These are phyloP conservation scores for Lipomyces starkeyi DNA, from an alignment of 805 yeast species.

Conservation along the genomic window DNA sequence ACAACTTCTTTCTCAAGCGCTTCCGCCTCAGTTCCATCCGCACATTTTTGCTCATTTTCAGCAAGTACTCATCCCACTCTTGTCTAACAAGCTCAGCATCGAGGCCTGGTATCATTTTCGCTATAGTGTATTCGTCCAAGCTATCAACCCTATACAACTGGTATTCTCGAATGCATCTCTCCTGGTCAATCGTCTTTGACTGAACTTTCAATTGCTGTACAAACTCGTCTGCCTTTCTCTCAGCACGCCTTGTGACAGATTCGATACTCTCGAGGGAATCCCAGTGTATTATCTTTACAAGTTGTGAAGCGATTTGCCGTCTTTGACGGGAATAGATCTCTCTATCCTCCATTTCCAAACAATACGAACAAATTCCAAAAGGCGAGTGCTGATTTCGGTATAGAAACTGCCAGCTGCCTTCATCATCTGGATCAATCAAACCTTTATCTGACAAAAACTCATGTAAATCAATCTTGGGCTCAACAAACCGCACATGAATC, in stretches of 20 bases:
- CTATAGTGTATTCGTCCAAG: constrained; percentile 19
- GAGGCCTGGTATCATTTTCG: constrained; percentile 7
- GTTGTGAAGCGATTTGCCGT: constrained; percentile 13
- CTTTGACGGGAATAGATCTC: constrained; percentile 12
- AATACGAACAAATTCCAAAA: constrained; percentile 19
- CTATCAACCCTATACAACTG: constrained; percentile 4
- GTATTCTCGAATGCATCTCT: constrained; percentile 7
- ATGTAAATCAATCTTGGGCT: not conserved
- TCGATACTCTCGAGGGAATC: constrained; percentile 10
- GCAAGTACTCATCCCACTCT: constrained; percentile 21
- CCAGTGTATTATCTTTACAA: constrained; percentile 17
- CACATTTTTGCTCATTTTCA: constrained; percentile 10
- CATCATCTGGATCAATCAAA: constrained; percentile 8
- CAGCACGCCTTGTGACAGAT: constrained; percentile 17
- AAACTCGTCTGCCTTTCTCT: constrained; percentile 17
- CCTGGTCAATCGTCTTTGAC: constrained; percentile 5
- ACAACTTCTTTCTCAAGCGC: not conserved
- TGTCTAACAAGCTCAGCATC: constrained; percentile 15
- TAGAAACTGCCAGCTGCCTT: constrained; percentile 17
- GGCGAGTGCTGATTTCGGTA: constrained; percentile 19
- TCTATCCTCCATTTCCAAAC: constrained; percentile 20
- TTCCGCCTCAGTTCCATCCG: constrained; percentile 5
- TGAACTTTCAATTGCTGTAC: constrained; percentile 13
- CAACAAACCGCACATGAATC: not conserved
- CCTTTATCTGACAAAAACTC: constrained; percentile 6